phyloP scores from a whole-genome alignment of 345 rosid genomes.

The Alliaria petiolata region DNA sequence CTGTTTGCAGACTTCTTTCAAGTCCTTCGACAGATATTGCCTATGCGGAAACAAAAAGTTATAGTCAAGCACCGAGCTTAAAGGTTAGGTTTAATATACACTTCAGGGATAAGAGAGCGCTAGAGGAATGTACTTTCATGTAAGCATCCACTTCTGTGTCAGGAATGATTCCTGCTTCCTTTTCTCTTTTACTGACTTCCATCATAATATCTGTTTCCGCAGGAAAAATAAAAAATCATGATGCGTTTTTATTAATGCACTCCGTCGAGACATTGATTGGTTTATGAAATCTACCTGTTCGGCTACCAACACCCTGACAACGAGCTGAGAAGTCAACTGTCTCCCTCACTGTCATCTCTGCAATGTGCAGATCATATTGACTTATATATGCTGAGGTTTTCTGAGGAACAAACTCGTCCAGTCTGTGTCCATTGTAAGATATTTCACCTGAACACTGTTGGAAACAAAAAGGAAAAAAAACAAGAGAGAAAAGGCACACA shows the following conservation, averaged over 20 bases:
- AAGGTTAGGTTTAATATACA: background rate
- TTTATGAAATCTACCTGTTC: conserved; percentile 36
- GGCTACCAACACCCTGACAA: conserved; percentile 55
- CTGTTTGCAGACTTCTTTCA: conserved; percentile 60
- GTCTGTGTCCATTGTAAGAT: conserved; percentile 39
- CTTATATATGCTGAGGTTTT: conserved; percentile 56
- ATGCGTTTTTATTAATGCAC: background rate
- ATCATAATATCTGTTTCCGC: conserved; percentile 53
- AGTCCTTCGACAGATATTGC: conserved; percentile 70
- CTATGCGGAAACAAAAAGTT: conserved; percentile 30
- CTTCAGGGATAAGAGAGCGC: background rate
- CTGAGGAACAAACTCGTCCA: conserved; percentile 53
- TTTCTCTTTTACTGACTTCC: conserved; percentile 75
- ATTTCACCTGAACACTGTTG: conserved; percentile 52
- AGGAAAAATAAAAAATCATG: background rate
- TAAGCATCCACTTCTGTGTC: conserved; percentile 78
- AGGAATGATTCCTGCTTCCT: conserved; percentile 79
- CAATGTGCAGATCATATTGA: conserved; percentile 50
- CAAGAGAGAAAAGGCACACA: background rate
- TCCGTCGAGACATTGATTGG: background rate
- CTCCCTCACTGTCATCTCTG: conserved; percentile 64
- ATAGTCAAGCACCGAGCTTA: background rate
- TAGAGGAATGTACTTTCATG: conserved; percentile 56
- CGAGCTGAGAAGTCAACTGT: conserved; percentile 56
- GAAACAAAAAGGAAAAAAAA: background rate